Evolutionary conservation across 208 protist genomes (phyloP), one percentile per base, ranked within the genome.

Genomic region (Histomonas meleagridis): DNA sequence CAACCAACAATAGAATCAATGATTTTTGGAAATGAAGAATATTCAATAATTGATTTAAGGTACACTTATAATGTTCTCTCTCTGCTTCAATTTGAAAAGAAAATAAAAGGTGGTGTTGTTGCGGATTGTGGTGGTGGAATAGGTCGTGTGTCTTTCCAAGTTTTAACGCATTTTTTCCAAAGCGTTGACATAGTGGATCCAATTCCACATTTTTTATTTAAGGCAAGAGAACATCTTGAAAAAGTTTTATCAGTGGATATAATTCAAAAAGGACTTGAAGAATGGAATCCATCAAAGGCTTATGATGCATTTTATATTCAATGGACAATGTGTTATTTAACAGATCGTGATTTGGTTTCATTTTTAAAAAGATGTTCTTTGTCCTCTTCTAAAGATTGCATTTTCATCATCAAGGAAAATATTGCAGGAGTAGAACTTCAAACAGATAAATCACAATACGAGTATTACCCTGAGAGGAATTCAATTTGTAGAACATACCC

Each of bases 211-310:
- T 86, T 86, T 35, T 55, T 86, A 28, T 55, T 86, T 32, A 86
- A 86, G 38, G 76, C 76, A 26, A 12, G 76, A 3, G 76, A 86
- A 55, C 55, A 86, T 35, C 43, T 86, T 18, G 76, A 86, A 86
- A 86, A 86, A 38, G 76, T 57, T 38, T 16, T 48, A 7, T 46
- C 76, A 57, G 76, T 86, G 9, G 76, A 86, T 57, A 86, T 48
- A 86, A 18, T 40, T n/a, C 76, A 86, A 86, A 46, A 55, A 2
- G 76, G 76, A 55, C 76, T 86, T 55, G 76, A 86, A 86, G 76
- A 86, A 86, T 86, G 76, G 76, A 86, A 55, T 9, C 76, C 76
- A 32, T 26, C 43, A 38, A 40, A 86, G 32, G 55, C 46, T 16
- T 86, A 86, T 55, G 46, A 86, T 55, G 76, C 40, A 1, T 86